Evolutionary conservation across 2,329 filamentous ascomycete species (phyloP).

Genomic region (Phialophora expanda): DNA sequence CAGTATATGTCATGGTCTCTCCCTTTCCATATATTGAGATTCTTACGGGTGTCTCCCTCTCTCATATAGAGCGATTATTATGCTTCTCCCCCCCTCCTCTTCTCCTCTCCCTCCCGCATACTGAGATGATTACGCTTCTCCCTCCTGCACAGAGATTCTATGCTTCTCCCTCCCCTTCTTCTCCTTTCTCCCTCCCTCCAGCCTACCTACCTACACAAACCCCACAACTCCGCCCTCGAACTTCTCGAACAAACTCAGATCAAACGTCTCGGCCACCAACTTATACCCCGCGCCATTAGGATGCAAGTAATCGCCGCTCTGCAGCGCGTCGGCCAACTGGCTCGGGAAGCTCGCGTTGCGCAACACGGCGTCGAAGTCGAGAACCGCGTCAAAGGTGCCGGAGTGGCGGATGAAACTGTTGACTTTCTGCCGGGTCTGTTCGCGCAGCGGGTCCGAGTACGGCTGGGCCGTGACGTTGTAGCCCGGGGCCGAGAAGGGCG

Average conservation of each 20-base stretch:
- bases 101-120: too few species aligned
- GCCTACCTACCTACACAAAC: conserved; percentile 10
- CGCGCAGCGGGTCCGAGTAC: conserved; percentile 59
- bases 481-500: conserved; percentile 60
- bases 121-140: too few species aligned
- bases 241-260: conserved; percentile 58
- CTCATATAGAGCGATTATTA: too few species aligned
- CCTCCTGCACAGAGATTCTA: too few species aligned
- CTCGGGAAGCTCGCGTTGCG: conserved; percentile 57
- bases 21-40: too few species aligned
- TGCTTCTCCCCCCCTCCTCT: background rate
- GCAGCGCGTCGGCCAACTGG: conserved; percentile 58
- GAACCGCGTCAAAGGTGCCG: conserved; percentile 61
- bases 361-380: conserved; percentile 67
- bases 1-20: too few species aligned
- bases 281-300: conserved; percentile 65
- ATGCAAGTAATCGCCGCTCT: conserved; percentile 70
- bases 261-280: conserved; percentile 64
- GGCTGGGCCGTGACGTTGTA: conserved; percentile 49
- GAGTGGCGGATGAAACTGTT: conserved; percentile 66
- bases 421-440: conserved; percentile 61
- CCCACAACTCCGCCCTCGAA: conserved; percentile 23
- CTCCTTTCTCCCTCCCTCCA: too few species aligned
- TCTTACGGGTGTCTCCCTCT: too few species aligned
- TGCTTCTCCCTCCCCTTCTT: background rate